phyloP scores from a whole-genome alignment of 164 flowering plant species.

The Echeveria elegans region DNA sequence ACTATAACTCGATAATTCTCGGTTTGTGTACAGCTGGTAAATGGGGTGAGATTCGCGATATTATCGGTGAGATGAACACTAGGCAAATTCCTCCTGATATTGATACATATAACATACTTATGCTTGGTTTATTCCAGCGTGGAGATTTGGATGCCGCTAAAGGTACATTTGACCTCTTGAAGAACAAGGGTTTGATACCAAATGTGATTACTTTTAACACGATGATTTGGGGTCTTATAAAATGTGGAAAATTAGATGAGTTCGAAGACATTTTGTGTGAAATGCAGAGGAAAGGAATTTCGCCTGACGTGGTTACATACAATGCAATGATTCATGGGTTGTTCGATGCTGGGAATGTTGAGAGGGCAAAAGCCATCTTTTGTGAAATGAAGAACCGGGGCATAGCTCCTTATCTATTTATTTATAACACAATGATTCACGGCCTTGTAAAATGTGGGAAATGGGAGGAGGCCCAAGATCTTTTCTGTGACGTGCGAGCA shows the following conservation, averaged over 20 bases:
- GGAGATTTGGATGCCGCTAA: neutral
- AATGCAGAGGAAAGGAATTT: slow-evolving; percentile 1
- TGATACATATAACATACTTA: slow-evolving; percentile 1
- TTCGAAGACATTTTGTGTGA: neutral
- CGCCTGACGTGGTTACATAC: neutral
- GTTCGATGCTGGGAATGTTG: neutral
- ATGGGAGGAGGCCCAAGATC: slow-evolving; percentile 8
- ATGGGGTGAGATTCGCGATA: neutral
- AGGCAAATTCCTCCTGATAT: neutral
- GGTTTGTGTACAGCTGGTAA: slow-evolving; percentile 2
- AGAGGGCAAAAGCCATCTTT: neutral
- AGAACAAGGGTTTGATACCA: neutral
- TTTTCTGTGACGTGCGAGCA: slow-evolving; percentile 1
- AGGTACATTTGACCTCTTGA: neutral
- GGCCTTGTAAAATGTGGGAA: neutral
- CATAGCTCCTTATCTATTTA: neutral
- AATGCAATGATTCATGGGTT: neutral
- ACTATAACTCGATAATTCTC: neutral
- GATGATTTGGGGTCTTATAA: neutral
- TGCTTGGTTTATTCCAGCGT: neutral
- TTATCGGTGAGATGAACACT: neutral
- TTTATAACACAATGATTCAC: neutral
- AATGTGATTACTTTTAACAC: neutral
- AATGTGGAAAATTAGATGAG: slow-evolving; percentile 2
- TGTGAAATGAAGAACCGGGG: neutral